Conservation (phyloP, 805 yeast species). For the Wickerhamomyces rabaulensis region DNA sequence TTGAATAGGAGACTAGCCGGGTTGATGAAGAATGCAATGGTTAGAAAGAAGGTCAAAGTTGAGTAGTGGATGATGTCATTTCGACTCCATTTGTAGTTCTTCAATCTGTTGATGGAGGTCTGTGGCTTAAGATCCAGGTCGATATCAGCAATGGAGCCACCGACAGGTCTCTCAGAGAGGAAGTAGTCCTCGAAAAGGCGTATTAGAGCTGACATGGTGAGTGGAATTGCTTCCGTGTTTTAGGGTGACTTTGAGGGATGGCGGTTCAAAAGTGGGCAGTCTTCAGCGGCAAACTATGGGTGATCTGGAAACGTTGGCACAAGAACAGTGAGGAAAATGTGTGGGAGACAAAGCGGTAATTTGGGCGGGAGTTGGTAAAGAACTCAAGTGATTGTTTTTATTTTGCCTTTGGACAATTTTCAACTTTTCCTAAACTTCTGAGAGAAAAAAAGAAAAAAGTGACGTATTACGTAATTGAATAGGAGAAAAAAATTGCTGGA, state of each 20-base stretch:
- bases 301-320: too few species aligned
- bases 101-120: conserved; percentile 35
- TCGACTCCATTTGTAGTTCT: conserved; percentile 35
- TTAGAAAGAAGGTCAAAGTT: conserved; percentile 44
- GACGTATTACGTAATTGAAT: not conserved
- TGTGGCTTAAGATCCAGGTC: conserved; percentile 43
- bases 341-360: too few species aligned
- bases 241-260: not conserved
- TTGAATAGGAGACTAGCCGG: conserved; percentile 46
- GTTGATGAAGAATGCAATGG: conserved; percentile 52
- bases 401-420: not conserved
- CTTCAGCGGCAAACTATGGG: too few species aligned
- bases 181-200: conserved; percentile 44
- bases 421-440: not conserved
- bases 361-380: too few species aligned
- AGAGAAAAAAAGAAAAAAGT: not conserved
- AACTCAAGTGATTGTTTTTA: not conserved
- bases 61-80: conserved; percentile 51
- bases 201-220: conserved; percentile 15
- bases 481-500: not conserved
- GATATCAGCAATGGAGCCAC: conserved; percentile 45
- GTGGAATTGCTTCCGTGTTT: not conserved
- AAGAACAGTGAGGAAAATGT: too few species aligned
- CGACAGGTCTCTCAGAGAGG: conserved; percentile 47
- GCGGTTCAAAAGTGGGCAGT: not conserved